Evolutionary conservation across 2,329 filamentous ascomycete genomes (phyloP).

Genomic region (Fusarium palustre): DNA sequence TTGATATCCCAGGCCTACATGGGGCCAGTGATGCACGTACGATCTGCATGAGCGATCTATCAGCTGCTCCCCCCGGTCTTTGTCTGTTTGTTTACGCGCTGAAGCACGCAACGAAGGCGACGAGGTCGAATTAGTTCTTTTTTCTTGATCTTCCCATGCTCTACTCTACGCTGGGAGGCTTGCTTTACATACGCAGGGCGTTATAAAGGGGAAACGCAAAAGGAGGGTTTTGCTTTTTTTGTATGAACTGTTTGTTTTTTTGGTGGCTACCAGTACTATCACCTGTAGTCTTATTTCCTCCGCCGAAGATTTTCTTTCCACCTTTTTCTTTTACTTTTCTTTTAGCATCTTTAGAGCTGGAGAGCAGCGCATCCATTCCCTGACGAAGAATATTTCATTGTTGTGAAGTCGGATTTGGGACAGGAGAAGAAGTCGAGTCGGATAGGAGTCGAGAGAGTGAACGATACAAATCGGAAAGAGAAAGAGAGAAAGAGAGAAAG

Average conservation of each 20-base stretch:
- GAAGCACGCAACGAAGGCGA: constrained; percentile 38
- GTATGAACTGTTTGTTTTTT: constrained; percentile 36
- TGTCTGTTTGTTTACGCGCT: constrained; percentile 32
- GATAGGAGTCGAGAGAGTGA: constrained; percentile 5
- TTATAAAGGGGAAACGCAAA: constrained; percentile 49
- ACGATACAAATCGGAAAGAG: constrained; percentile 11
- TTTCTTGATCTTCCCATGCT: constrained; percentile 32
- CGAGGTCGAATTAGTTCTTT: constrained; percentile 38
- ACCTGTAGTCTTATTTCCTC: constrained; percentile 39
- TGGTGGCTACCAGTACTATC: constrained; percentile 39
- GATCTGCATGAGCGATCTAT: constrained; percentile 65
- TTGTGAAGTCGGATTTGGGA: constrained; percentile 19
- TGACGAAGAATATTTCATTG: constrained; percentile 45
- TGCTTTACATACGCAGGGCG: constrained; percentile 51
- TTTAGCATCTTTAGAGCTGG: constrained; percentile 49
- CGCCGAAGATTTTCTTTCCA: constrained; percentile 40
- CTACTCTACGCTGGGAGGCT: constrained; percentile 36
- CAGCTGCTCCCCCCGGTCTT: constrained; percentile 48
- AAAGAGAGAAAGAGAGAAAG: constrained; percentile 16
- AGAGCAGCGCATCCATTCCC: constrained; percentile 47
- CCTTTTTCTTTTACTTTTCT: constrained; percentile 33
- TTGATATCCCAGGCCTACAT: constrained; percentile 54
- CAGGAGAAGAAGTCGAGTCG: constrained; percentile 3
- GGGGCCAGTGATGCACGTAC: constrained; percentile 53
- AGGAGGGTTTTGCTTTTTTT: constrained; percentile 34